Base-by-base conservation (phyloP, 1,139 yeast genomes). In the Magnusiomyces fungicola region DNA sequence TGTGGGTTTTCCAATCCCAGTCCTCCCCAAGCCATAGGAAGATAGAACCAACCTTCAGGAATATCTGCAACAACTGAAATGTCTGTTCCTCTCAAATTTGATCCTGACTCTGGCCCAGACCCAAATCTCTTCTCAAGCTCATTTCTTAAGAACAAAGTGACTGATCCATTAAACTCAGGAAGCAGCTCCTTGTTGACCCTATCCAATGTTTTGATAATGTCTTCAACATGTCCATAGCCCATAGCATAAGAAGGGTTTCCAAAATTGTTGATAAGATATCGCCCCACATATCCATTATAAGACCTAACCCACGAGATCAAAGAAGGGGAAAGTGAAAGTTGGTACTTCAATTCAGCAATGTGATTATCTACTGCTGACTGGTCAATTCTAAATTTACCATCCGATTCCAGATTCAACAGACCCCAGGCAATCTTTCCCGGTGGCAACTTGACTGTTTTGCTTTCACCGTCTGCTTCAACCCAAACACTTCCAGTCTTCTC, bases 21-120 rank as follows among this genome's bases (percentile, higher is more conserved):
- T 2, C 58, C 58, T n/a, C 58, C 58, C 14, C 30, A 27, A 2
- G 46, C 46, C 10, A 50, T n/a, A 2, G 57, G 54, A 30, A 53
- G 46, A 44, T 50, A 56, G n/a, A 55, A 46, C 47, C 56, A 49
- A 3, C 55, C 58, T 3, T 36, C 36, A 2, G 54, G 51, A 12
- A 55, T 25, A 1, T 46, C 49, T 6, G 40, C 30, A 10, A 32
- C 32, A 1, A 23, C 43, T 19, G 21, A 27, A n/a, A 29, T 33
- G 25, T 38, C 21, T 23, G 44, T n/a, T 6, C 16, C 18, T 21
- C 32, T 32, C 16, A 34, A 25, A 14, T 42, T 32, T 3, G 21
- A 22, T 12, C 23, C 27, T 23, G 24, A 14, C n/a, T n/a, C n/a
- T n/a, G n/a, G n/a, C n/a, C n/a, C n/a, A n/a, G n/a, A n/a, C n/a